These are phyloP conservation scores for Gastrolobium bilobum DNA, from an alignment of 306 rosid genomes.

Conservation along the genomic window DNA sequence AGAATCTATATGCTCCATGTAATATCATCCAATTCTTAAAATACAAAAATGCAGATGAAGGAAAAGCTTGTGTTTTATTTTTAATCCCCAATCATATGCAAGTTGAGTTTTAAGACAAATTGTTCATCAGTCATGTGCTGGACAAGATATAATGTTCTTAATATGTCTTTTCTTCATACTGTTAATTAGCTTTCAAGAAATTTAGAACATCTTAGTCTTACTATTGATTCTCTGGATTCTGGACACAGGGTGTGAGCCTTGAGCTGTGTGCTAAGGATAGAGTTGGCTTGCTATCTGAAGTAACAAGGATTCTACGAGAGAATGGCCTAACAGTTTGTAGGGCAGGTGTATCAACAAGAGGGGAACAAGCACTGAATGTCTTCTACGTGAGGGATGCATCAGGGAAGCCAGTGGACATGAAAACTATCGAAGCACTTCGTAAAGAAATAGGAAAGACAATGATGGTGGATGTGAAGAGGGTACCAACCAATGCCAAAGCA, in stretches of 20 bases:
- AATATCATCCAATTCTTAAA: conserved; percentile 48
- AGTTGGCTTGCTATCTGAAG: conserved; percentile 82
- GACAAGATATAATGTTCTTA: background rate
- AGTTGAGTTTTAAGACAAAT: conserved; percentile 6
- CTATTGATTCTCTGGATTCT: conserved; percentile 18
- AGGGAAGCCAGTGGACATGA: conserved; percentile 75
- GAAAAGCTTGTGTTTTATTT: background rate
- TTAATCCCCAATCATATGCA: conserved; percentile 1
- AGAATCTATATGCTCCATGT: conserved; percentile 49
- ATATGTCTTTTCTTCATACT: background rate
- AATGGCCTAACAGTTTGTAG: conserved; percentile 77
- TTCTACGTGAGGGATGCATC: conserved; percentile 86
- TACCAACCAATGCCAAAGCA: conserved; percentile 62
- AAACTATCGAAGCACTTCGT: conserved; percentile 69
- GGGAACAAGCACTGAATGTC: conserved; percentile 80
- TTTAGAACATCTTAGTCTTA: conserved; percentile 5
- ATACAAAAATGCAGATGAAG: background rate
- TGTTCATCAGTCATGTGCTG: background rate
- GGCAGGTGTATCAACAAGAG: conserved; percentile 81
- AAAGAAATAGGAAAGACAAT: conserved; percentile 76
- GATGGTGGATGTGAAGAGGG: conserved; percentile 80
- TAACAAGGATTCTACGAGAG: conserved; percentile 86
- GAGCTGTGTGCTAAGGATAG: conserved; percentile 86
- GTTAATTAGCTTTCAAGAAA: background rate
- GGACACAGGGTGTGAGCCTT: conserved; percentile 76